A percentile compares a stretch with the other conserved stretches of the same genome.
These are phyloP conservation scores for Tulasnella sp. DNA, from an alignment of 768 basidiomycete genomes.

Conservation along the genomic window DNA sequence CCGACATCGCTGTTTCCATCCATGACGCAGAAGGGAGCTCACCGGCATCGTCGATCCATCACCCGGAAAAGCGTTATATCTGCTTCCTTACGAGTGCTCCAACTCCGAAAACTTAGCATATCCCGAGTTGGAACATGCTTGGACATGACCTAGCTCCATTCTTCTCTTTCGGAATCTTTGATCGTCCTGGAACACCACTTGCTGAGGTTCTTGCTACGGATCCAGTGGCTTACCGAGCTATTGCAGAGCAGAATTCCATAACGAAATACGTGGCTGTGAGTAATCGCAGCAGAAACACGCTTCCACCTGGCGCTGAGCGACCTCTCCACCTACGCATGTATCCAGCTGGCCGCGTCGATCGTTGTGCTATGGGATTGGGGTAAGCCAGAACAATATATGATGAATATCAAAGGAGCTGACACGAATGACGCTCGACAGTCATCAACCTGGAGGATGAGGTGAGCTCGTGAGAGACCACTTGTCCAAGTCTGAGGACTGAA, in stretches of 20 bases:
- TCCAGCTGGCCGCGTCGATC: not conserved
- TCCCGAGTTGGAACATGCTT: not conserved
- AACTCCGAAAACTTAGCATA: not conserved
- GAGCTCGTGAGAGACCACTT: not conserved
- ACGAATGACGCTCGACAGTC: not conserved
- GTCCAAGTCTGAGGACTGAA: not conserved
- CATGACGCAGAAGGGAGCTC: not conserved
- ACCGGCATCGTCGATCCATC: not conserved
- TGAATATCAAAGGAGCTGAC: not conserved
- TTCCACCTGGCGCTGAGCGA: not conserved
- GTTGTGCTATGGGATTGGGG: constrained; percentile 9
- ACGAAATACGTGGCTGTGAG: not conserved
- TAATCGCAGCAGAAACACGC: not conserved
- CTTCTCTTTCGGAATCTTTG: not conserved
- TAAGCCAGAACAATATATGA: not conserved
- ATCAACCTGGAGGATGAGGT: constrained; percentile 11
- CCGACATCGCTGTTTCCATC: not conserved
- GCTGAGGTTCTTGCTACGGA: not conserved
- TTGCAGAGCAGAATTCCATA: not conserved
- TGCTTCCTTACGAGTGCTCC: not conserved
- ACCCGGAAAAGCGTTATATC: not conserved
- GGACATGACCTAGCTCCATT: not conserved
- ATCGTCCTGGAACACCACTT: not conserved
- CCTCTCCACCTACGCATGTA: too few relatives aligned
- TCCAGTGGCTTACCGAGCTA: not conserved